These are phyloP conservation scores for Nephelium lappaceum DNA, from an alignment of 345 rosid species.

Conservation along the genomic window DNA sequence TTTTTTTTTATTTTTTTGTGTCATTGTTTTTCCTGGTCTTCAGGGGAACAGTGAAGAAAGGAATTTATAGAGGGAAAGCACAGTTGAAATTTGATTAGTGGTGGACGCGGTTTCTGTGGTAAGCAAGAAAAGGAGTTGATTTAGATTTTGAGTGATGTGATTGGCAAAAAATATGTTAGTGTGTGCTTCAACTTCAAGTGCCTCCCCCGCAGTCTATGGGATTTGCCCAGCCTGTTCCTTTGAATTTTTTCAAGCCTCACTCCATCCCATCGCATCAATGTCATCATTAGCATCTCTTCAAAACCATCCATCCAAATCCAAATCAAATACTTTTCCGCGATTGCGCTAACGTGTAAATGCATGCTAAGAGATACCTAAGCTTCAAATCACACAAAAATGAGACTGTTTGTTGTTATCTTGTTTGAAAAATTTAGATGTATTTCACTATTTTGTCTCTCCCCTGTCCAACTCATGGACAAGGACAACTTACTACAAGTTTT, in stretches of 20 bases:
- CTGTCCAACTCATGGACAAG: background rate
- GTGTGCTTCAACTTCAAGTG: slow-evolving; percentile 1
- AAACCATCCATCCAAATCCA: slow-evolving; percentile 11
- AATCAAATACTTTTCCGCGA: background rate
- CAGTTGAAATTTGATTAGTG: background rate
- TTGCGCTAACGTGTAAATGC: slow-evolving; percentile 5
- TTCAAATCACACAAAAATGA: no score
- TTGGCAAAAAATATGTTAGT: background rate
- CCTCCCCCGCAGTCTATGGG: slow-evolving; percentile 48
- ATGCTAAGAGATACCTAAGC: no score
- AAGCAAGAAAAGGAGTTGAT: background rate
- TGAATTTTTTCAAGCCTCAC: slow-evolving; percentile 19
- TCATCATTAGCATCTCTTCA: slow-evolving; percentile 22
- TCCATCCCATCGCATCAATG: background rate
- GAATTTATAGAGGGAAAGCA: background rate
- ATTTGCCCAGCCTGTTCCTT: slow-evolving; percentile 41
- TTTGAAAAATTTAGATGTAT: no score
- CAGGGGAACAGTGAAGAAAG: slow-evolving; percentile 17
- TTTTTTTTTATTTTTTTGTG: background rate
- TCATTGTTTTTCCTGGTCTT: background rate
- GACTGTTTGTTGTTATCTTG: no score
- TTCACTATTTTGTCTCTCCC: slow-evolving; percentile 16
- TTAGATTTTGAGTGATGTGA: slow-evolving; percentile 21
- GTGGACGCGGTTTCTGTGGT: slow-evolving; percentile 44
- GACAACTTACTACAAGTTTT: no score